Evolutionary conservation across 371 early-diverging fungal genomes (phyloP), one percentile per base, ranked within the genome.

Genomic region (Lichtheimia corymbifera): DNA sequence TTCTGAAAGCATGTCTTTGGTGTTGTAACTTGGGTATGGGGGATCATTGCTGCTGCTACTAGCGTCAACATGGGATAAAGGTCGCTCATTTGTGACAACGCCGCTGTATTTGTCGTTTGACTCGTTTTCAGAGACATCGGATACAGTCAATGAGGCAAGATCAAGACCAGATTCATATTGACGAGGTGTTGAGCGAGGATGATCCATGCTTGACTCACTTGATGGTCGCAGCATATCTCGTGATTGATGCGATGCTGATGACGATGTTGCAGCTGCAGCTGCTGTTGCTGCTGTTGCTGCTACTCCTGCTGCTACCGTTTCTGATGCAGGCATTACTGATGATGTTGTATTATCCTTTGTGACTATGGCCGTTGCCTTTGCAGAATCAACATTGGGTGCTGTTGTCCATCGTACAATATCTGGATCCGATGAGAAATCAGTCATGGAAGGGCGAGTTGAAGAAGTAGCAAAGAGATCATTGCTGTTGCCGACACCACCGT

Each of bases 391-490:
- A 42, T 59, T 20, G 14, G 72, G 59, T 2, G 73, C 65, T 1
- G 68, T 66, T 2, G 73, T 76, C 76, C 76, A 76, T 25, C 67
- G 70, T 52, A 55, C 59, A 42, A 76, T 63, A 55, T 73, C 77
- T 11, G 73, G 73, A 44, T 76, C 77, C 18, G 70, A 62, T 5
- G 69, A 63, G 44, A 73, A 65, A 17, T 63, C 74, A 0, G 63
- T 45, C n/a, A 65, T 24, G 7, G 68, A 59, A 17, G 49, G 54
- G 11, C 47, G 47, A 25, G 42, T 53, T 18, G 62, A 43, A 22
- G 51, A 17, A 22, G 49, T 55, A 35, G 35, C 35, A 55, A 64
- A 59, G 14, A 56, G 43, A 42, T 62, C 56, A 17, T 22, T 44
- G 11, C 22, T 22, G 27, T 52, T 52, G 52, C 15, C 28, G 30